Evolutionary conservation across 179 eudicot species (phyloP), one percentile per base, ranked within the genome.

Genomic region (Pouteria campechiana): DNA sequence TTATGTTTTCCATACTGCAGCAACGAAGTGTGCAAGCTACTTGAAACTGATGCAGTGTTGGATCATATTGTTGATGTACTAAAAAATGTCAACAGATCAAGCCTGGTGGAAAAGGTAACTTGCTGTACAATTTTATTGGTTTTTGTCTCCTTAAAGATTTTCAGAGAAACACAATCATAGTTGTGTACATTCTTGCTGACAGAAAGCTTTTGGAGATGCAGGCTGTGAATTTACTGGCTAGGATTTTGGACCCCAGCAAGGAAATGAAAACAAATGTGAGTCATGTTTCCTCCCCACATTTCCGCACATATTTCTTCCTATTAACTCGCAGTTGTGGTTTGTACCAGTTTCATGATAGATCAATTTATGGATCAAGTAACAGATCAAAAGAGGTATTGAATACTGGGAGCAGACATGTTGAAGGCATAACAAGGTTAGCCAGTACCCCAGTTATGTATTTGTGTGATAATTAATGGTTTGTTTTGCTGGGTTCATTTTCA

Each of bases 211-310:
- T 40, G 17, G 9, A 33, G 58, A 41, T 75, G 77, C 79, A 85
- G 95, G 50, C 57, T 22, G 31, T 85, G 54, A 67, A 65, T 40
- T 73, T 85, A 50, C 80, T 85, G 39, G 68, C 81, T 29, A 75
- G 84, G 61, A 73, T 85, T 39, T 60, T 72, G 46, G 93, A 85
- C 48, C 88, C 92, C 37, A 60, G 58, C 60, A 78, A 61, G 59
- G 84, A 75, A 50, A 54, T 73, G 78, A 81, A 66, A 57, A 59
- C 67, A 42, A 73, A 75, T 81, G 95, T 78, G 40, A 53, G 65
- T 60, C n/a, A 20, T n/a, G n/a, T 39, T 31, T 28, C 20, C 14
- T 45, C 46, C 24, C 30, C 31, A 29, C 12, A 1, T 6, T 12
- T 25, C 30, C 17, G 7, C 37, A 35, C 4, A 14, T 19, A 15